Evolutionary conservation across 2,329 filamentous ascomycete species (phyloP).

Genomic region (Xenosphaeropsis pyriputrescens): DNA sequence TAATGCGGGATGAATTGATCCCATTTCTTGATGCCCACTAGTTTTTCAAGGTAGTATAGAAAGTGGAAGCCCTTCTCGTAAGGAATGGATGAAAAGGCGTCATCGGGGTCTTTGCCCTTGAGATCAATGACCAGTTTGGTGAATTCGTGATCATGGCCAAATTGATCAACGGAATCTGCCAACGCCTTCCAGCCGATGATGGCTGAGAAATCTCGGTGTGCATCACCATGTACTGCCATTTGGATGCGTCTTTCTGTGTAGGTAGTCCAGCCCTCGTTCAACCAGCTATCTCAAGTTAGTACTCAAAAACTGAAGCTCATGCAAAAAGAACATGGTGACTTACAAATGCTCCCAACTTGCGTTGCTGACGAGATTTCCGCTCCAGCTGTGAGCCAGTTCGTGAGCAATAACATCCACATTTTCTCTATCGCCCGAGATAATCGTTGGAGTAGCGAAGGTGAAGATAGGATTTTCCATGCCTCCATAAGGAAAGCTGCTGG

Average conservation of each 20-base stretch:
- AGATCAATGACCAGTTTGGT: slow-evolving; percentile 83
- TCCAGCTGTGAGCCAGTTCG: slow-evolving; percentile 67
- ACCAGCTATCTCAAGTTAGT: slow-evolving; percentile 30
- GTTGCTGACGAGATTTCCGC: slow-evolving; percentile 70
- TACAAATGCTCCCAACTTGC: slow-evolving; percentile 72
- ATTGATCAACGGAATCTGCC: slow-evolving; percentile 66
- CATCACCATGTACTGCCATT: slow-evolving; percentile 63
- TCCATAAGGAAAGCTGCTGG: slow-evolving; percentile 80
- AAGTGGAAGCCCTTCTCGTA: slow-evolving; percentile 98
- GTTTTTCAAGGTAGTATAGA: slow-evolving; percentile 75
- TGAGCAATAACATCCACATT: slow-evolving; percentile 96
- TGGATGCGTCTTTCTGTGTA: slow-evolving; percentile 84
- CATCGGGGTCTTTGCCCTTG: slow-evolving; percentile 84
- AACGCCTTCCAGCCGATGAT: slow-evolving; percentile 86
- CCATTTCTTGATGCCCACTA: slow-evolving; percentile 76
- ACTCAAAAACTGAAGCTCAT: not conserved
- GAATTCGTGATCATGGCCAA: slow-evolving; percentile 76
- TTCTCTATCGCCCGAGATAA: slow-evolving; percentile 80
- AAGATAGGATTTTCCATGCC: slow-evolving; percentile 88
- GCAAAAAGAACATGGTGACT: slow-evolving; percentile 13
- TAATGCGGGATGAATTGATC: slow-evolving; percentile 95
- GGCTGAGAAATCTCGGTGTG: slow-evolving; percentile 82
- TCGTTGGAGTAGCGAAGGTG: slow-evolving; percentile 88
- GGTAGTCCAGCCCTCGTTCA: slow-evolving; percentile 79
- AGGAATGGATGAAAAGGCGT: slow-evolving; percentile 82